Conservation (phyloP, 75 land plant genomes). For the Isoetes taiwanensis region DNA sequence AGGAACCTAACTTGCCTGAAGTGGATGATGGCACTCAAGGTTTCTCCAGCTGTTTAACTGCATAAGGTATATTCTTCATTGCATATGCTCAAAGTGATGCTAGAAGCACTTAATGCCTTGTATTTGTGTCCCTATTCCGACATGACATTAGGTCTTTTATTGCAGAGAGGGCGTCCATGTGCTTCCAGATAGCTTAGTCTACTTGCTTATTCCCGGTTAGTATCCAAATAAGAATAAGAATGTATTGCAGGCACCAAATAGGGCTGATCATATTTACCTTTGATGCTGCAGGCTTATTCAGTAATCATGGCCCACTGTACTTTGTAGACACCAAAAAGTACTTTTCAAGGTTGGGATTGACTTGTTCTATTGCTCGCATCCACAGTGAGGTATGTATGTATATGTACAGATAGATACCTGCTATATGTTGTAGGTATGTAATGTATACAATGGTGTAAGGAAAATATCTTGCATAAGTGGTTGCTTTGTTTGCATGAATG, state of each 20-base stretch:
- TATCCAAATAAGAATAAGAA: too few relatives aligned
- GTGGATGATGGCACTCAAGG: constrained; percentile 29
- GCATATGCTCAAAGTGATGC: neutral
- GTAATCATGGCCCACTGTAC: constrained; percentile 94
- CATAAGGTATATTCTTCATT: constrained; percentile 8
- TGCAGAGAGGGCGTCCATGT: constrained; percentile 65
- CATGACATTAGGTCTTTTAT: neutral
- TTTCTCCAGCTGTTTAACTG: neutral
- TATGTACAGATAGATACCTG: too few relatives aligned
- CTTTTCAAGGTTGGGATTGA: constrained; percentile 87
- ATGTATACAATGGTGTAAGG: too few relatives aligned
- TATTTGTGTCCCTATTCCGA: neutral
- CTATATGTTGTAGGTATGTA: too few relatives aligned
- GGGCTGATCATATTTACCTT: too few relatives aligned
- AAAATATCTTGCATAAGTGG: neutral
- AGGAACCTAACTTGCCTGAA: constrained; percentile 11
- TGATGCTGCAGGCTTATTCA: constrained; percentile 65
- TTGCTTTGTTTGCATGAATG: constrained; percentile 7
- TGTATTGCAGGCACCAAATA: too few relatives aligned
- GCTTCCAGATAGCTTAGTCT: constrained; percentile 70
- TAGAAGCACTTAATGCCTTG: neutral
- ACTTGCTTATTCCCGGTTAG: constrained; percentile 95
- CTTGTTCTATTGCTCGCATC: constrained; percentile 88
- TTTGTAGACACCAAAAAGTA: constrained; percentile 66
- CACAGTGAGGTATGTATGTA: constrained; percentile 99